These are phyloP conservation scores for Clitopilus hobsonii DNA, from an alignment of 768 basidiomycete species.

Conservation along the genomic window DNA sequence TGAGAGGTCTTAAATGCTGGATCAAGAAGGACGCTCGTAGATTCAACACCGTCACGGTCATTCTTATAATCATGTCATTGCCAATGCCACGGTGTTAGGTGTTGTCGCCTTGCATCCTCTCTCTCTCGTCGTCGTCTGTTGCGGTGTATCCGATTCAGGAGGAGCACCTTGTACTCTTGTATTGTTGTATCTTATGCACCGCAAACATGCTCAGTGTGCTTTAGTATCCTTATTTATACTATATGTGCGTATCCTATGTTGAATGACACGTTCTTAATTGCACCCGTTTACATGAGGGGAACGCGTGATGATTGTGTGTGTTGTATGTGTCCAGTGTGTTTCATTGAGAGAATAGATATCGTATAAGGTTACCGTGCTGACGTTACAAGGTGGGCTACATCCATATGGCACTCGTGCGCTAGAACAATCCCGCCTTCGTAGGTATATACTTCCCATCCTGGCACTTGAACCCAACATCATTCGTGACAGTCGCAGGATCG, in stretches of 20 bases:
- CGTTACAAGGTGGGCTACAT: neutral
- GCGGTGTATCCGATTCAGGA: neutral
- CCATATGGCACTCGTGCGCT: too few relatives aligned
- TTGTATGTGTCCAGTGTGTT: neutral
- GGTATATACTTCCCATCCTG: slow-evolving; percentile 40
- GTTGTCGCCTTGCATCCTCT: neutral
- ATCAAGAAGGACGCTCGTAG: neutral
- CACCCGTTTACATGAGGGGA: neutral
- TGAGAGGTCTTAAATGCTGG: slow-evolving; percentile 62
- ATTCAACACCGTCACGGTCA: neutral
- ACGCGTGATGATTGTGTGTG: neutral
- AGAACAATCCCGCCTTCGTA: slow-evolving; percentile 24
- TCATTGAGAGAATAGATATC: neutral
- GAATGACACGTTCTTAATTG: neutral
- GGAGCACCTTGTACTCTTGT: slow-evolving; percentile 5
- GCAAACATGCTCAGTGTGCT: slow-evolving; percentile 1
- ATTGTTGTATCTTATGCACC: slow-evolving; percentile 3
- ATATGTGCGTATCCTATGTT: neutral
- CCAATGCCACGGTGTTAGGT: too few relatives aligned
- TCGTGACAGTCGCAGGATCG: slow-evolving; percentile 41
- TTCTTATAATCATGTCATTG: neutral
- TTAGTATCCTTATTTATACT: slow-evolving; percentile 1
- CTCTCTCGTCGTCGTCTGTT: neutral
- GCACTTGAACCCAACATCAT: slow-evolving; percentile 47
- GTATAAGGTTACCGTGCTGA: neutral